Conservation (phyloP, 371 early-diverging fungal genomes). For the Batkoa obscura region DNA sequence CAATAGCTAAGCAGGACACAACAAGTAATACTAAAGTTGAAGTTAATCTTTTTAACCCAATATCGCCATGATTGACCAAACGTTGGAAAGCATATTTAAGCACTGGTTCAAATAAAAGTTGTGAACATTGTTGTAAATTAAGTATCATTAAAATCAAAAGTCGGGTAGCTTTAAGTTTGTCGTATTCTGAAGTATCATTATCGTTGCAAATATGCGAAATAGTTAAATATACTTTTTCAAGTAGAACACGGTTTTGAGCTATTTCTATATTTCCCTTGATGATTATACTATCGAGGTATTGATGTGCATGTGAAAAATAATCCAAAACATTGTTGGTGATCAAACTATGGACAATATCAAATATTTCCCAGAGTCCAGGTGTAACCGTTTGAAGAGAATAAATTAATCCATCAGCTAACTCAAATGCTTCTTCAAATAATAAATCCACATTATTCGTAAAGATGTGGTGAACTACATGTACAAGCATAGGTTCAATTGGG, state of each 20-base stretch:
- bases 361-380: conserved; percentile 63
- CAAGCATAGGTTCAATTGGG: conserved; percentile 46
- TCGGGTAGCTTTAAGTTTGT: conserved; percentile 46
- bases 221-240: conserved; percentile 43
- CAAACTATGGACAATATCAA: conserved; percentile 46
- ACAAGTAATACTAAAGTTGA: conserved; percentile 25
- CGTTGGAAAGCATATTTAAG: conserved; percentile 38
- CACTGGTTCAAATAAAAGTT: conserved; percentile 40
- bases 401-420: conserved; percentile 67
- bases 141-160: conserved; percentile 59
- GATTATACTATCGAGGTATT: conserved; percentile 71
- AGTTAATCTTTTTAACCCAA: conserved; percentile 18
- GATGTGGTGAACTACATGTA: conserved; percentile 50
- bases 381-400: conserved; percentile 61
- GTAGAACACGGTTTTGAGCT: conserved; percentile 28
- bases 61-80: conserved; percentile 30
- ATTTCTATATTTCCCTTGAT: conserved; percentile 57
- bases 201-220: conserved; percentile 45
- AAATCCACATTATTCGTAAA: conserved; percentile 40
- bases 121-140: conserved; percentile 51
- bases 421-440: conserved; percentile 70
- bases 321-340: conserved; percentile 54
- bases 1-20: conserved; percentile 68
- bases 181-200: conserved; percentile 32
- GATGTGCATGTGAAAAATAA: conserved; percentile 64